Evolutionary conservation across 2,329 filamentous ascomycete species (phyloP).

Genomic region (Venturia aucupariae): DNA sequence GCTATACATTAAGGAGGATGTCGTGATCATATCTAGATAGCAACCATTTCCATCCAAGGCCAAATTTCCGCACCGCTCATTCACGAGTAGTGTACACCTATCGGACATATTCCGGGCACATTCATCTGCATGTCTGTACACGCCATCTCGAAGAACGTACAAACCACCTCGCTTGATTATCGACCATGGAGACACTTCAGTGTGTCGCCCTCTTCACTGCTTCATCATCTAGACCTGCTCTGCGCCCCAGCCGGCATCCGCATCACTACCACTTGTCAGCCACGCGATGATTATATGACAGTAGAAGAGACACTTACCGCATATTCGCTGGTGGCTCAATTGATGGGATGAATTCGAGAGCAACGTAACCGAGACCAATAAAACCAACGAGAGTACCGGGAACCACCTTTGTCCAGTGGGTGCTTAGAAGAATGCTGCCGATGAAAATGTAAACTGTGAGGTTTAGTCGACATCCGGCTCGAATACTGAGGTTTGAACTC

Average conservation of each 20-base stretch:
- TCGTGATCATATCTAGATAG: neutral
- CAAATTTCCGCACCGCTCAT: neutral
- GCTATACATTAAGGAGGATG: neutral
- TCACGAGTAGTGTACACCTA: neutral
- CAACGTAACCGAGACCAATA: constrained; percentile 65
- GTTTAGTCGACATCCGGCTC: constrained; percentile 2
- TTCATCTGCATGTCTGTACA: neutral
- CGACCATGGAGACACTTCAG: neutral
- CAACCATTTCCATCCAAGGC: neutral
- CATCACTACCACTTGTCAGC: constrained; percentile 29
- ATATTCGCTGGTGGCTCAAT: constrained; percentile 47
- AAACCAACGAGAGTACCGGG: constrained; percentile 70
- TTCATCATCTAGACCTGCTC: constrained; percentile 36
- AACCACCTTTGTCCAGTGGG: constrained; percentile 57
- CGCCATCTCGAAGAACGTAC: neutral
- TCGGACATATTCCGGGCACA: neutral
- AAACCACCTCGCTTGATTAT: neutral
- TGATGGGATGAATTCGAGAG: constrained; percentile 40
- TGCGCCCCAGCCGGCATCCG: constrained; percentile 44
- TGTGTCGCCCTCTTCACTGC: constrained; percentile 16
- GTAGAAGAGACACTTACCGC: constrained; percentile 24
- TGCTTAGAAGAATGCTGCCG: constrained; percentile 72
- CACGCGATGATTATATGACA: constrained; percentile 17
- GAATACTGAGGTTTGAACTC: constrained; percentile 35
- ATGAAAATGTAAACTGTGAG: constrained; percentile 86